Base-by-base conservation (phyloP, 2,329 filamentous ascomycete genomes). In the Claviceps cyperi region DNA sequence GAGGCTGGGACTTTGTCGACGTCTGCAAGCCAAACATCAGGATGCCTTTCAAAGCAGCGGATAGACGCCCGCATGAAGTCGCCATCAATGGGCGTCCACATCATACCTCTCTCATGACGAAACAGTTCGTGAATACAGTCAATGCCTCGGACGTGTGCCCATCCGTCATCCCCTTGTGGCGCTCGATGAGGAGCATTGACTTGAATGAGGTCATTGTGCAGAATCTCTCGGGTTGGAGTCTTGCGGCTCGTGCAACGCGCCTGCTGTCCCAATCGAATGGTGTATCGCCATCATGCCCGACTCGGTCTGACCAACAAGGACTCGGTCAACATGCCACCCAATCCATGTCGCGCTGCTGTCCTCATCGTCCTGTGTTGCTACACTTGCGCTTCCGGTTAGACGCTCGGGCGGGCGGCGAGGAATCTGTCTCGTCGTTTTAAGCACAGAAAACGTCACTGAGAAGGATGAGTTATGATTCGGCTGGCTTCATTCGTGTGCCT, bases 61-160 rank as follows among this genome's bases (percentile, higher is more conserved):
- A 32, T 32, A 32, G 28, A 32, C 9, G 28, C 28, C 9, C 28
- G 28, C 28, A 4, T 32, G 28, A 32, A 9, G 22, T 28, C 11
- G 48, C 45, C 8, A 43, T 56, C 32, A 22, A 45, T 49, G 43
- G 49, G 22, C 17, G 52, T 55, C 14, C 40, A 47, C 13, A 46
- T 50, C 46, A 51, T 57, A 49, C 24, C 38, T 14, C 40, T 6
- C n/a, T 51, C 37, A 46, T 54, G 47, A 54, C 28, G 5, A 50
- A 48, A 21, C 32, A 36, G 22, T 54, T 48, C 36, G 40, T 35
- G 13, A 51, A 46, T n/a, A 0, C 21, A 21, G 8, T 22, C 5
- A n/a, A 46, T 11, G 45, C 14, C 40, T 24, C n/a, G 6, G 35
- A 24, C 43, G 8, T 13, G 2, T n/a, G 43, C 2, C 49, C 46